Percentiles rank a stretch among this genome's conserved stretches.
These are phyloP conservation scores for Tolypocladium album DNA, from an alignment of 2,329 filamentous ascomycete genomes.

Conservation along the genomic window DNA sequence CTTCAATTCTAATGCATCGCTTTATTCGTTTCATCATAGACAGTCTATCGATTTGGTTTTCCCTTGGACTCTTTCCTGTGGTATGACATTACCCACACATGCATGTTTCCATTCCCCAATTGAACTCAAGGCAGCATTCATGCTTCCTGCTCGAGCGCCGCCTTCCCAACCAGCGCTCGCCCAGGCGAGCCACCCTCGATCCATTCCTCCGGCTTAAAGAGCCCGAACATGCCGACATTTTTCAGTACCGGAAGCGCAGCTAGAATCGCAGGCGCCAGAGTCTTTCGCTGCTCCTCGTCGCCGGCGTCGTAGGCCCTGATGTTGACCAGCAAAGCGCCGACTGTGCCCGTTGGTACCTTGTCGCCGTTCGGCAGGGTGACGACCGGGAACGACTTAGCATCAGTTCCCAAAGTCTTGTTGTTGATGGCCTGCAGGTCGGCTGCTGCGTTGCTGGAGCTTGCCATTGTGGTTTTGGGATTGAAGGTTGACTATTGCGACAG, in stretches of 20 bases:
- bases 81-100: not conserved
- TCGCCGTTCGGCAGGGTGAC: conserved; percentile 6
- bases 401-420: conserved; percentile 5
- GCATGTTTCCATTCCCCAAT: too few relatives aligned
- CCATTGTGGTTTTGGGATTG: not conserved
- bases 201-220: conserved; percentile 6
- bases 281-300: not conserved
- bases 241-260: conserved; percentile 5
- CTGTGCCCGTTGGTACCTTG: conserved; percentile 5
- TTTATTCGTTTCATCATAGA: not conserved
- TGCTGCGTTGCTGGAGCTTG: not conserved
- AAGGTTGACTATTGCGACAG: not conserved
- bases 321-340: conserved; percentile 6
- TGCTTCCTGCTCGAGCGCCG: not conserved
- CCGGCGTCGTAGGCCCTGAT: conserved; percentile 5
- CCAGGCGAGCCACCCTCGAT: conserved; percentile 1
- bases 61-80: not conserved
- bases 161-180: conserved; percentile 4
- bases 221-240: conserved; percentile 7
- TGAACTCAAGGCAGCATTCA: not conserved
- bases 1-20: not conserved
- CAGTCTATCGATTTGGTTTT: not conserved
- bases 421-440: conserved; percentile 4
- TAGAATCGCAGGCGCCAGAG: conserved; percentile 1
- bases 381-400: conserved; percentile 4